A percentile compares a stretch with the other conserved stretches of the same genome.
These are phyloP conservation scores for Diaporthe vexans DNA, from an alignment of 2,329 filamentous ascomycete species.

Conservation along the genomic window DNA sequence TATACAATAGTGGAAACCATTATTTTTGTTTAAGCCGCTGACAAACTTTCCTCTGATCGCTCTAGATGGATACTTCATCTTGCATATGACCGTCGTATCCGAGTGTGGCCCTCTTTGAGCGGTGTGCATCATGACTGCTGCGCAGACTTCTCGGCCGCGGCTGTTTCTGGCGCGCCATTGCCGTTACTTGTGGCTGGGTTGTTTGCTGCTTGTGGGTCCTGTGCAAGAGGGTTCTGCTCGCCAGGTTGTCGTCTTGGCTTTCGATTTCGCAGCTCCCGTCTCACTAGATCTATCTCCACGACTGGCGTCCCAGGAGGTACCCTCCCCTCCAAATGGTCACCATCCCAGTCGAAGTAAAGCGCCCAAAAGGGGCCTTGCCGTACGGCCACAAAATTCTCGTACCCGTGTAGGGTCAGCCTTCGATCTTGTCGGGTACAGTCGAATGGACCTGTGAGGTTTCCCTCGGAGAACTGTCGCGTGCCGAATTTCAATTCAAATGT, in stretches of 20 bases:
- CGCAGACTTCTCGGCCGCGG: not conserved
- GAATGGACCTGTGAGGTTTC: slow-evolving; percentile 61
- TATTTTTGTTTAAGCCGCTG: not conserved
- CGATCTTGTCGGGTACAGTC: slow-evolving; percentile 67
- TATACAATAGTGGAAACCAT: not conserved
- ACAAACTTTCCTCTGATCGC: too few species aligned
- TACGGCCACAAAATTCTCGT: slow-evolving; percentile 65
- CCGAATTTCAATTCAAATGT: slow-evolving; percentile 63
- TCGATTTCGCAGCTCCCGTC: slow-evolving; percentile 59
- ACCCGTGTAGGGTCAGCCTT: slow-evolving; percentile 62
- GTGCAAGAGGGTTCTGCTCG: slow-evolving; percentile 1
- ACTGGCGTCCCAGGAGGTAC: slow-evolving; percentile 63
- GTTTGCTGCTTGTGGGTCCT: slow-evolving; percentile 14
- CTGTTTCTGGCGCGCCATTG: not conserved
- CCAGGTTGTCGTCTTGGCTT: slow-evolving; percentile 24
- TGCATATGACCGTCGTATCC: not conserved
- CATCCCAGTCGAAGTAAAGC: slow-evolving; percentile 63
- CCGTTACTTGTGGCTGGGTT: slow-evolving; percentile 11
- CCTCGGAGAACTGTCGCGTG: slow-evolving; percentile 57
- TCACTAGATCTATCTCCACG: slow-evolving; percentile 67
- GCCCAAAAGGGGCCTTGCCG: slow-evolving; percentile 61
- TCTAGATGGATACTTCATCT: not conserved
- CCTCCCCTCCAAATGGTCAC: slow-evolving; percentile 60
- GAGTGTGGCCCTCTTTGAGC: not conserved
- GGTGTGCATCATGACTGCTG: not conserved